Percentiles rank a stretch among this genome's conserved stretches.
These are phyloP conservation scores for Apiotrichum siamense DNA, from an alignment of 1,284 basidiomycete species.

Conservation along the genomic window DNA sequence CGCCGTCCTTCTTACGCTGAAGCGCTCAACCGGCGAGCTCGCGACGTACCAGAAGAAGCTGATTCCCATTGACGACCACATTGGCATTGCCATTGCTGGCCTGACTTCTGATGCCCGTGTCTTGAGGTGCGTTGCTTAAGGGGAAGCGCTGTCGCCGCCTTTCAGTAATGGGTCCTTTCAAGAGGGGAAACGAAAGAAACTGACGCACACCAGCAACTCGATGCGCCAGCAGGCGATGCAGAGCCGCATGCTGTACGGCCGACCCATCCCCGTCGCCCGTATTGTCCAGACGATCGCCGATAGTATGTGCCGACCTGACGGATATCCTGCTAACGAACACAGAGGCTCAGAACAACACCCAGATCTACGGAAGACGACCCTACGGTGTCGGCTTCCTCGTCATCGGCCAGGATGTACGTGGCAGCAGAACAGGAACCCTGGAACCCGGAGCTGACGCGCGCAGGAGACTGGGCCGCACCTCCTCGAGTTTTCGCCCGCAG, in stretches of 20 bases:
- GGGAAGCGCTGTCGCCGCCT: neutral
- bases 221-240: slow-evolving; percentile 99
- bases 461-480: slow-evolving; percentile 87
- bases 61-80: slow-evolving; percentile 98
- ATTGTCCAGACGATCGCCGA: slow-evolving; percentile 92
- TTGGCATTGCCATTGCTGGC: slow-evolving; percentile 97
- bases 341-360: slow-evolving; percentile 99
- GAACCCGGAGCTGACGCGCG: neutral
- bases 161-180: too few relatives aligned
- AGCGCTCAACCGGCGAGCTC: slow-evolving; percentile 98
- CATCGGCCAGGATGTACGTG: slow-evolving; percentile 82
- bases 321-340: slow-evolving; percentile 12
- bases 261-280: slow-evolving; percentile 87
- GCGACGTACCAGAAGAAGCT: slow-evolving; percentile 99
- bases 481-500: slow-evolving; percentile 96
- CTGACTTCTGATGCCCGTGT: slow-evolving; percentile 97
- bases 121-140: slow-evolving; percentile 61
- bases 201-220: slow-evolving; percentile 65
- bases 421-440: slow-evolving; percentile 16
- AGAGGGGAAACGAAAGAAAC: neutral
- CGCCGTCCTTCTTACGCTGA: slow-evolving; percentile 85
- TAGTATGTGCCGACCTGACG: slow-evolving; percentile 53
- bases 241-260: slow-evolving; percentile 88
- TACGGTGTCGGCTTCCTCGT: slow-evolving; percentile 99
- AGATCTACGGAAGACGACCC: slow-evolving; percentile 94